Percentiles rank a stretch among this genome's conserved stretches.
phyloP scores from a whole-genome alignment of 2,329 filamentous ascomycete species.

The Calycina marina region DNA sequence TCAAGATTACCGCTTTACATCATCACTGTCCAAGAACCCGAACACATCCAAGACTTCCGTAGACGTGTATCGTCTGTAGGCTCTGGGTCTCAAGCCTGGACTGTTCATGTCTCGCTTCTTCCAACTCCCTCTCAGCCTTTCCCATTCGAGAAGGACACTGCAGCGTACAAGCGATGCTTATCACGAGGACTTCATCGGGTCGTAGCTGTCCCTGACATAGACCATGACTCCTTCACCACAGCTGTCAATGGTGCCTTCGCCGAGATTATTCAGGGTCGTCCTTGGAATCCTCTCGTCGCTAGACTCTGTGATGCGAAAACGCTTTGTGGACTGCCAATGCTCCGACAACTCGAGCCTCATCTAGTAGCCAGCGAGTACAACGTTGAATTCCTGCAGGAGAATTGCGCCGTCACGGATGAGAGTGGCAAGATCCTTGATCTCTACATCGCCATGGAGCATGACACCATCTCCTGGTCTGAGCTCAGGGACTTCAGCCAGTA shows the following conservation, averaged over 20 bases:
- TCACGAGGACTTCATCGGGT: conserved; percentile 45
- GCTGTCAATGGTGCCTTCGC: conserved; percentile 36
- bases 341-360: conserved; percentile 34
- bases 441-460: conserved; percentile 41
- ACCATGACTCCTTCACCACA: conserved; percentile 32
- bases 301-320: conserved; percentile 40
- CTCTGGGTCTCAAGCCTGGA: conserved; percentile 32
- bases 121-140: conserved; percentile 39
- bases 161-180: conserved; percentile 44
- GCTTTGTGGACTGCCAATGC: conserved; percentile 42
- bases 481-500: conserved; percentile 33
- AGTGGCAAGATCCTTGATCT: conserved; percentile 42
- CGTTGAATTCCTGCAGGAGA: conserved; percentile 33
- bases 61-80: conserved; percentile 13
- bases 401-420: conserved; percentile 41
- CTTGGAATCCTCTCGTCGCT: conserved; percentile 44
- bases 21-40: conserved; percentile 8
- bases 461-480: conserved; percentile 37
- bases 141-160: conserved; percentile 47
- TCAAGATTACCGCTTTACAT: conserved; percentile 4
- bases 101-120: conserved; percentile 43
- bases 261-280: conserved; percentile 32
- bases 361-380: conserved; percentile 32
- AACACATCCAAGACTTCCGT: conserved; percentile 13
- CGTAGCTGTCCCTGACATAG: conserved; percentile 35